Percentiles rank a stretch among this genome's conserved stretches.
Evolutionary conservation across 2,329 filamentous ascomycete species (phyloP).

Genomic region (Neophaeococcomyces aloes): DNA sequence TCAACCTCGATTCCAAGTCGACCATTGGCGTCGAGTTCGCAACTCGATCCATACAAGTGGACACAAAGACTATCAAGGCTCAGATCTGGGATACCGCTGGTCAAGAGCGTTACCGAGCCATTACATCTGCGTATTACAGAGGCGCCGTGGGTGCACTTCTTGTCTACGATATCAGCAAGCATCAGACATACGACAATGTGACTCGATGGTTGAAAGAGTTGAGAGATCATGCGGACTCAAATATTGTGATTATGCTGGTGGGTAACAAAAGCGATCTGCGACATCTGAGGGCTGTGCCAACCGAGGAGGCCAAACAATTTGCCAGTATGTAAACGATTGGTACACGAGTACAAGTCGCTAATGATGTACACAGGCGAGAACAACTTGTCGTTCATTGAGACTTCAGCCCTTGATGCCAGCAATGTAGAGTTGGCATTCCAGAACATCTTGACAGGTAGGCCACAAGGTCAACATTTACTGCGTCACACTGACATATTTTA

Average conservation of each 20-base stretch:
- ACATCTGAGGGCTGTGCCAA: slow-evolving; percentile 91
- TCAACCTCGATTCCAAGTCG: slow-evolving; percentile 99
- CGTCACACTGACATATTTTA: slow-evolving; percentile 30
- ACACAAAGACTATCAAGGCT: slow-evolving; percentile 99
- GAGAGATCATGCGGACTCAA: slow-evolving; percentile 92
- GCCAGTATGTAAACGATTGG: slow-evolving; percentile 58
- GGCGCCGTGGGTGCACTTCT: slow-evolving; percentile 94
- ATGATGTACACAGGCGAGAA: slow-evolving; percentile 64
- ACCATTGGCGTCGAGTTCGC: slow-evolving; percentile 99
- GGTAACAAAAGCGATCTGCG: slow-evolving; percentile 99
- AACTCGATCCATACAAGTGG: slow-evolving; percentile 95
- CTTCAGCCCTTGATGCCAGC: slow-evolving; percentile 93
- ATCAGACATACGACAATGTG: slow-evolving; percentile 98
- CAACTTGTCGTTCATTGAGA: slow-evolving; percentile 98
- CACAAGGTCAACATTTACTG: background rate
- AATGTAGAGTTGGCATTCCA: slow-evolving; percentile 99
- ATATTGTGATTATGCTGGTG: slow-evolving; percentile 99
- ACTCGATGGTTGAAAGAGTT: slow-evolving; percentile 98
- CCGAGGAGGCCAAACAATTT: slow-evolving; percentile 96
- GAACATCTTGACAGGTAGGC: slow-evolving; percentile 92
- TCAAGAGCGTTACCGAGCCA: slow-evolving; percentile 97
- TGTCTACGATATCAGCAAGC: slow-evolving; percentile 99
- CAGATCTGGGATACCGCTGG: slow-evolving; percentile 99
- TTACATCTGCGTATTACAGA: slow-evolving; percentile 97
- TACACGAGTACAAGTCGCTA: slow-evolving; percentile 9